Evolutionary conservation across 176 grass and related monocot species (phyloP).

Genomic region (Rhipidocladum racemiflorum): DNA sequence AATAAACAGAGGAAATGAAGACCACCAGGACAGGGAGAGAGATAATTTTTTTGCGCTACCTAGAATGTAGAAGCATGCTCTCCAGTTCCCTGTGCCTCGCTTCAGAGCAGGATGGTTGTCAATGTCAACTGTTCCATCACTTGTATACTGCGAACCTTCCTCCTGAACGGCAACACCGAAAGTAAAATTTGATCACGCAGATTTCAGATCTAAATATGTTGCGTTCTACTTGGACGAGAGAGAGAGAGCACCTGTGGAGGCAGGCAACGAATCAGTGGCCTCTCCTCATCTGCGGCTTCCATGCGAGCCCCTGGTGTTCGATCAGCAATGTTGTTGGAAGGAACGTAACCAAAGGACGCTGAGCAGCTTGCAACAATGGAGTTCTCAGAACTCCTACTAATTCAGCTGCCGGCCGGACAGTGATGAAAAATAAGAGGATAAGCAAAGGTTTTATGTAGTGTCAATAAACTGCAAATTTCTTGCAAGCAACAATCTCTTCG

Average conservation of each 20-base stretch:
- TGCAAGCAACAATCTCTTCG: background rate
- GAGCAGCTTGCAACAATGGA: background rate
- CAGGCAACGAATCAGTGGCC: background rate
- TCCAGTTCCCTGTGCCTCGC: conserved; percentile 19
- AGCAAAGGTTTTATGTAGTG: background rate
- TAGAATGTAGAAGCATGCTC: conserved; percentile 29
- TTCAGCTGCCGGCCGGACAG: background rate
- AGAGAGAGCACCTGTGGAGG: background rate
- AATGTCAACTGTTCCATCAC: conserved; percentile 8
- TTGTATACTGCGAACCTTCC: background rate
- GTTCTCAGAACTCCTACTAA: background rate
- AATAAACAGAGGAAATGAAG: background rate
- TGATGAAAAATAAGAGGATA: background rate
- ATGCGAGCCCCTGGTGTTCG: background rate
- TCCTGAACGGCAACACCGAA: background rate
- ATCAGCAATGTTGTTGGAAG: background rate
- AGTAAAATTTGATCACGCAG: too few relatives aligned
- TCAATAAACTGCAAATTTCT: background rate
- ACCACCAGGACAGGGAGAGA: background rate
- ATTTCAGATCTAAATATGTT: too few relatives aligned
- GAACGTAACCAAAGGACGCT: background rate
- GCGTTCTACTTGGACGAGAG: background rate
- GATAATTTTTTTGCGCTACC: background rate
- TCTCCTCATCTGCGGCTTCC: conserved; percentile 22
- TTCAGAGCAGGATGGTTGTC: background rate